phyloP scores from a whole-genome alignment of 805 yeast species.

The Candida michaelii region DNA sequence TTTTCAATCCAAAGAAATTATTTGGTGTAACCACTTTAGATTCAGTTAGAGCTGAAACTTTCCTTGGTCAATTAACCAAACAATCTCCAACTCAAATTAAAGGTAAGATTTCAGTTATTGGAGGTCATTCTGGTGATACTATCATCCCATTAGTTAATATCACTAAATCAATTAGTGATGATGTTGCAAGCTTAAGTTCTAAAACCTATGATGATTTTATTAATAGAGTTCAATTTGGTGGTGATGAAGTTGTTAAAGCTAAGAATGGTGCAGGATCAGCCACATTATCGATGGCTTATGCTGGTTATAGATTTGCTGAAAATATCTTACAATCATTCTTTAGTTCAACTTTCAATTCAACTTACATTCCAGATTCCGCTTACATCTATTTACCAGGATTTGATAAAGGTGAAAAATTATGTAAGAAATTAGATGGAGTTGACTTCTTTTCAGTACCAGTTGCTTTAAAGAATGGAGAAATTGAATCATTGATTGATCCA shows the following conservation, averaged over 20 bases:
- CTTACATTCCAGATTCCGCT: conserved; percentile 44
- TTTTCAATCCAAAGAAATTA: conserved; percentile 44
- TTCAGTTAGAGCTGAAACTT: conserved; percentile 46
- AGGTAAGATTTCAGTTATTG: conserved; percentile 44
- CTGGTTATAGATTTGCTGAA: conserved; percentile 80
- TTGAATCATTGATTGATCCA: conserved; percentile 37
- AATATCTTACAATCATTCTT: conserved; percentile 37
- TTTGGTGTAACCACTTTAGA: conserved; percentile 50
- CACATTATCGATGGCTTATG: conserved; percentile 93
- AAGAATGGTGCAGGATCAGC: conserved; percentile 95
- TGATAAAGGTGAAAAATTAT: conserved; percentile 45
- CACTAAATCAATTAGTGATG: conserved; percentile 16
- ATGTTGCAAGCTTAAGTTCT: conserved; percentile 14
- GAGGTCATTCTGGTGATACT: conserved; percentile 50
- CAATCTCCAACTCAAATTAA: conserved; percentile 31
- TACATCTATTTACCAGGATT: conserved; percentile 56
- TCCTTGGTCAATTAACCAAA: conserved; percentile 38
- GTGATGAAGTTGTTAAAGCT: conserved; percentile 95
- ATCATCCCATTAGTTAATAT: conserved; percentile 38
- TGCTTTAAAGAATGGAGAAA: conserved; percentile 36
- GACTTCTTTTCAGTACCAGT: conserved; percentile 53
- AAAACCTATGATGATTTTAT: conserved; percentile 29
- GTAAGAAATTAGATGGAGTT: conserved; percentile 35
- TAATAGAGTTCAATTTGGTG: conserved; percentile 60
- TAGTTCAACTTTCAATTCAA: conserved; percentile 18